Evolutionary conservation across 176 grass and related monocot genomes (phyloP).

Genomic region (Triticum dicoccoides): DNA sequence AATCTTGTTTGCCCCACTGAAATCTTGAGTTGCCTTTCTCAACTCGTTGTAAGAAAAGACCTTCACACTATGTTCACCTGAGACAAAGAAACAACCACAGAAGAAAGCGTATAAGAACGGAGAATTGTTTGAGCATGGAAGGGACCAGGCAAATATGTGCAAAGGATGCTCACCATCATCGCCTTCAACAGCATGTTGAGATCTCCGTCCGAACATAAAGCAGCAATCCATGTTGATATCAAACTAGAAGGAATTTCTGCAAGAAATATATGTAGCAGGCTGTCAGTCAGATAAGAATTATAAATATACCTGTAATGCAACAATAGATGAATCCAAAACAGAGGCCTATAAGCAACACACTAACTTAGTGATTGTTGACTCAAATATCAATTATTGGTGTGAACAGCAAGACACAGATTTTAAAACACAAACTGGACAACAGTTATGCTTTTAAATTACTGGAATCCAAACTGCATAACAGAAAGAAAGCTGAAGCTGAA

Average conservation of each 20-base stretch:
- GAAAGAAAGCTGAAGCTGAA: background rate
- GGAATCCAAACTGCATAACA: background rate
- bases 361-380: background rate
- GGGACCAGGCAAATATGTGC: background rate
- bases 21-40: constrained; percentile 75
- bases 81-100: constrained; percentile 25
- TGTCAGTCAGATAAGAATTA: constrained; percentile 9
- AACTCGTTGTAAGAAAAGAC: constrained; percentile 77
- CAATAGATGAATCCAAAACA: background rate
- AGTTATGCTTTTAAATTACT: background rate
- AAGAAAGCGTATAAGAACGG: constrained; percentile 1
- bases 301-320: background rate
- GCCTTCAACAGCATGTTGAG: background rate
- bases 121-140: background rate
- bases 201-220: constrained; percentile 30
- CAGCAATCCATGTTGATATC: constrained; percentile 37
- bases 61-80: constrained; percentile 47
- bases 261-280: background rate
- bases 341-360: background rate
- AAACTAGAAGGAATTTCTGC: constrained; percentile 13
- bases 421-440: background rate
- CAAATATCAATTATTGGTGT: background rate
- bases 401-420: background rate
- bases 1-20: constrained; percentile 74
- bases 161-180: constrained; percentile 32